Conservation (phyloP, 176 grass and related monocot species). For the Oryza longistaminata region DNA sequence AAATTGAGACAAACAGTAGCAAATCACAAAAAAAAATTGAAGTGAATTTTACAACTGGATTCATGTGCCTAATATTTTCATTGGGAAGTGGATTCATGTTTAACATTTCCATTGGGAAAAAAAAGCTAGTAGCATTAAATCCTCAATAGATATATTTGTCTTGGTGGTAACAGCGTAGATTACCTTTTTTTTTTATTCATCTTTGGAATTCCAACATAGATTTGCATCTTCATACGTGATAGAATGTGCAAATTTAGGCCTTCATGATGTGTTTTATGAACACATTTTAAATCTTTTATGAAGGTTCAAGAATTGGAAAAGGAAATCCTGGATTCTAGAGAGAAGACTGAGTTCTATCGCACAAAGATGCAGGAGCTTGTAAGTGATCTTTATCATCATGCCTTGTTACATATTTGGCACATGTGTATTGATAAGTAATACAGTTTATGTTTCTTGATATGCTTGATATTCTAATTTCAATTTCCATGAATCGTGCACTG, state of each 20-base stretch:
- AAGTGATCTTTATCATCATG: constrained; percentile 48
- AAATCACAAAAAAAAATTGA: constrained; percentile 8
- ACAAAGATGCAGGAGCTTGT: constrained; percentile 99
- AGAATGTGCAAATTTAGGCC: constrained; percentile 21
- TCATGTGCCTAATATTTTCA: not conserved
- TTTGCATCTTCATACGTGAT: constrained; percentile 14
- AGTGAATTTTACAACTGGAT: not conserved
- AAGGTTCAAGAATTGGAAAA: constrained; percentile 99
- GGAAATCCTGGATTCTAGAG: constrained; percentile 93
- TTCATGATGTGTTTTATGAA: constrained; percentile 39
- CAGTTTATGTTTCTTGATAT: not conserved
- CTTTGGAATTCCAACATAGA: constrained; percentile 4
- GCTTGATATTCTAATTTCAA: constrained; percentile 17
- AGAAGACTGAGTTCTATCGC: constrained; percentile 89
- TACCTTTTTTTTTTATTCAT: not conserved
- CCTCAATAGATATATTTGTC: constrained; percentile 11
- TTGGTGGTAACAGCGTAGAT: not conserved
- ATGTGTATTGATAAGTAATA: not conserved
- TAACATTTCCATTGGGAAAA: not conserved
- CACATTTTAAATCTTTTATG: constrained; percentile 42
- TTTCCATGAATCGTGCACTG: not conserved
- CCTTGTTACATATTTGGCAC: not conserved
- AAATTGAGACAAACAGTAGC: constrained; percentile 9
- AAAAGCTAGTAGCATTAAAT: constrained; percentile 5
- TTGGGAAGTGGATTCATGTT: not conserved